Conservation (phyloP, 148 eudicot species). For the Rhododendron kiyosumense region DNA sequence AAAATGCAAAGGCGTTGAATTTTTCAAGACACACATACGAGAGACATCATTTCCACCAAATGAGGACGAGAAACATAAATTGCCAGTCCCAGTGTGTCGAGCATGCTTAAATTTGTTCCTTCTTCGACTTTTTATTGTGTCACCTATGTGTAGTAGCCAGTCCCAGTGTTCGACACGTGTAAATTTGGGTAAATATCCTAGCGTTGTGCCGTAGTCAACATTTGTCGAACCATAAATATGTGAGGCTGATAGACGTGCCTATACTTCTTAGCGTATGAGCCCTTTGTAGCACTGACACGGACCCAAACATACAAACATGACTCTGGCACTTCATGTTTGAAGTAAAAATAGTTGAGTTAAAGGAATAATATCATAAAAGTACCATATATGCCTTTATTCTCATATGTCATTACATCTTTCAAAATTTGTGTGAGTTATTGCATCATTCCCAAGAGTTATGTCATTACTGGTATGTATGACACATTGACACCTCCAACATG, state of each 20-base stretch:
- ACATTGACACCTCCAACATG: neutral
- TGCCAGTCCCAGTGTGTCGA: neutral
- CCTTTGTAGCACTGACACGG: too few relatives aligned
- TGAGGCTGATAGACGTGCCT: neutral
- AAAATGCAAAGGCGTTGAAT: neutral
- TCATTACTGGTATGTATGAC: too few relatives aligned
- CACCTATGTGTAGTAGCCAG: too few relatives aligned
- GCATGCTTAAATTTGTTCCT: neutral
- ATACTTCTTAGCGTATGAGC: too few relatives aligned
- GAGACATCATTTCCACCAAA: too few relatives aligned
- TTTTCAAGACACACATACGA: neutral
- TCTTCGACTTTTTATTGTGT: neutral
- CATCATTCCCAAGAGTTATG: neutral
- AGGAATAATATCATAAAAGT: neutral
- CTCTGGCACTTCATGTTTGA: neutral
- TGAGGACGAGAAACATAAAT: too few relatives aligned
- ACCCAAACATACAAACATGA: neutral
- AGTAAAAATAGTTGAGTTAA: neutral
- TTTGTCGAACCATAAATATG: neutral
- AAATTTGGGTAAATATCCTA: too few relatives aligned
- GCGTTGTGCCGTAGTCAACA: neutral
- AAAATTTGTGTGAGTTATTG: neutral
- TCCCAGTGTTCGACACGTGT: too few relatives aligned
- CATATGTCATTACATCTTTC: neutral
- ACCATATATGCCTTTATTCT: neutral